Evolutionary conservation across 2,329 filamentous ascomycete species (phyloP).

Genomic region (Ceratocystis variospora): DNA sequence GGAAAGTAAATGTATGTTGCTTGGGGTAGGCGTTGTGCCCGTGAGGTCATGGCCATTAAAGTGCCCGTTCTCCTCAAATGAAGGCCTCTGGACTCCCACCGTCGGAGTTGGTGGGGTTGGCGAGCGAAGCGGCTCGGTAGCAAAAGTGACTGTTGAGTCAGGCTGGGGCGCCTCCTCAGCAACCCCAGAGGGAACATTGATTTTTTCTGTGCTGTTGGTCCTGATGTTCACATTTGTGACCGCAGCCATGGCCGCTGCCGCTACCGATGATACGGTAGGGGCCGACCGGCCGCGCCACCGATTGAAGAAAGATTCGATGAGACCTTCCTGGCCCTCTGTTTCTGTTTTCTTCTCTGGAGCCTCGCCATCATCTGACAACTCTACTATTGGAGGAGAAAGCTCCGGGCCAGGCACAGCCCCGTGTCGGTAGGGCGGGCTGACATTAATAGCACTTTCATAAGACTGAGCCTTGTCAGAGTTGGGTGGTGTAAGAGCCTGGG

Average conservation of each 20-base stretch:
- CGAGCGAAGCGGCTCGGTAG: not conserved
- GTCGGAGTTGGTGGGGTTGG: not conserved
- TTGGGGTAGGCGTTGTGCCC: not conserved
- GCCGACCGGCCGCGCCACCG: slow-evolving; percentile 8
- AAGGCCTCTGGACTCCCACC: slow-evolving; percentile 1
- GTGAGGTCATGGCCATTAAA: not conserved
- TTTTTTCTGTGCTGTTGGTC: slow-evolving; percentile 1
- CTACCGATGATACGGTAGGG: slow-evolving; percentile 7
- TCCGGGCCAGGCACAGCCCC: not conserved
- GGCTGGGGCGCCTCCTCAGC: not conserved
- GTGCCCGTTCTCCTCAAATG: not conserved
- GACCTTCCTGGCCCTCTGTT: not conserved
- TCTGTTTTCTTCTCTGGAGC: not conserved
- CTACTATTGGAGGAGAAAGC: not conserved
- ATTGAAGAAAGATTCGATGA: slow-evolving; percentile 9
- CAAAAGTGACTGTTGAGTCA: too few relatives aligned
- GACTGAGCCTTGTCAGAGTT: slow-evolving; percentile 2
- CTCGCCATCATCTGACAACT: not conserved
- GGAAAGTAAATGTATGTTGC: slow-evolving; percentile 2
- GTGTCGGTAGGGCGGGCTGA: not conserved
- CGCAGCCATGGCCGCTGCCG: slow-evolving; percentile 9
- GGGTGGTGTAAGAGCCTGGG: slow-evolving; percentile 5
- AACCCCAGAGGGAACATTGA: not conserved
- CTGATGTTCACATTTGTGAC: not conserved
- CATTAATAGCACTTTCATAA: not conserved